phyloP scores from a whole-genome alignment of 495 filamentous ascomycete genomes.

The Sordaria brevicollis region DNA sequence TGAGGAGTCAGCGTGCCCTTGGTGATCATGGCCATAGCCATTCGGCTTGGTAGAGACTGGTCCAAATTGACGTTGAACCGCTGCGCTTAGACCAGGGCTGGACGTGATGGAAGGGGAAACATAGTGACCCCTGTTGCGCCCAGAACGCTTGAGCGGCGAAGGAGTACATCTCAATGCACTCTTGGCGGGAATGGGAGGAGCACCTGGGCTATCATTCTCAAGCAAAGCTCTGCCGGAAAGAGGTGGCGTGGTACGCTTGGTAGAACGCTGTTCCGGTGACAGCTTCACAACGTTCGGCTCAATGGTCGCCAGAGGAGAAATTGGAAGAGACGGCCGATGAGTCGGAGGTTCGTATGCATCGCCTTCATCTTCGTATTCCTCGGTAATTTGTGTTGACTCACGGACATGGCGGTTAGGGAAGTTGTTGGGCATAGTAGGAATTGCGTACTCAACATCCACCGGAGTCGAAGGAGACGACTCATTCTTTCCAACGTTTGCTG shows the following conservation, averaged over 20 bases:
- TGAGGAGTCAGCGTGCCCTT: not conserved
- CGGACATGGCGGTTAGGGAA: conserved; percentile 40
- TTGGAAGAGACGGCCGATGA: conserved; percentile 10
- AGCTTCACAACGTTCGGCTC: conserved; percentile 17
- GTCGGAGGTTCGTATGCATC: conserved; percentile 6
- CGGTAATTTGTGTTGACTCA: conserved; percentile 49
- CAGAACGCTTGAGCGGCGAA: conserved; percentile 9
- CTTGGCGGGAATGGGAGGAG: conserved; percentile 18
- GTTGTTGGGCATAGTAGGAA: conserved; percentile 25
- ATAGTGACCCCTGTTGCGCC: not conserved
- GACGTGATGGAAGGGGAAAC: conserved; percentile 14
- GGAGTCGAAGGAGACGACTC: conserved; percentile 22
- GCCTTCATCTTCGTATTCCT: conserved; percentile 29
- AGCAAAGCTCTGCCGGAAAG: not conserved
- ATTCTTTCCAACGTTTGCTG: conserved; percentile 39
- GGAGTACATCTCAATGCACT: conserved; percentile 14
- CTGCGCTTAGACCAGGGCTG: conserved; percentile 25
- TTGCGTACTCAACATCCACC: conserved; percentile 23
- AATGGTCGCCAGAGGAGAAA: conserved; percentile 9
- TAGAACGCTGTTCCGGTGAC: conserved; percentile 4
- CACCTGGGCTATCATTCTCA: conserved; percentile 9
- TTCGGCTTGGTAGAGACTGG: not conserved
- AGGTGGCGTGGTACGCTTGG: conserved; percentile 11
- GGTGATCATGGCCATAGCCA: not conserved
- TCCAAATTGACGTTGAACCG: conserved; percentile 27